These are phyloP conservation scores for Berkeleyomyces basicola DNA, from an alignment of 2,329 filamentous ascomycete genomes.

Conservation along the genomic window DNA sequence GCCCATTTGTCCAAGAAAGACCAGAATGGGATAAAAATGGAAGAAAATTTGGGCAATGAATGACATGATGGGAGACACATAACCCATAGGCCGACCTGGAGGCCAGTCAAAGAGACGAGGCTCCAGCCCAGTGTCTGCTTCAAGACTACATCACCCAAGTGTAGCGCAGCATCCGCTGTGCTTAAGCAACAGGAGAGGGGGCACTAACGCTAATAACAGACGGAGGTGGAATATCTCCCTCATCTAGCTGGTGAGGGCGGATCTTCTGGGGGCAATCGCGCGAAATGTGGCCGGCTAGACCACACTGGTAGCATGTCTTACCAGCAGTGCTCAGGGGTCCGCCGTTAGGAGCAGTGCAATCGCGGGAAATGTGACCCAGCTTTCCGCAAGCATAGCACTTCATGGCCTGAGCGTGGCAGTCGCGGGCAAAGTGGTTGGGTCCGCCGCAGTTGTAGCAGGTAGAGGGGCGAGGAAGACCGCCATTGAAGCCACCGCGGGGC, in stretches of 20 bases:
- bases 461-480: conserved; percentile 40
- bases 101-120: not conserved
- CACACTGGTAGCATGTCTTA: conserved; percentile 98
- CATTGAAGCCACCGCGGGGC: conserved; percentile 57
- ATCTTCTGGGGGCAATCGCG: conserved; percentile 76
- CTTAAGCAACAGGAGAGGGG: conserved; percentile 22
- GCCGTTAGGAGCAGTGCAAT: conserved; percentile 94
- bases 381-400: conserved; percentile 97
- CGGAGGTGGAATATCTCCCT: not conserved
- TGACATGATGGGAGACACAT: not conserved
- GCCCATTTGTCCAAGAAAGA: not conserved
- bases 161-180: not conserved
- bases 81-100: not conserved
- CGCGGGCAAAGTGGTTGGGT: conserved; percentile 94
- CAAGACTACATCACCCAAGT: not conserved
- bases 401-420: conserved; percentile 97
- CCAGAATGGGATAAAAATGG: not conserved
- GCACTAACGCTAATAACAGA: conserved; percentile 1
- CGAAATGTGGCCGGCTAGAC: conserved; percentile 89
- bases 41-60: not conserved
- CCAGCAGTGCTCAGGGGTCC: conserved; percentile 88
- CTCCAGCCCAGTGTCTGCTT: not conserved
- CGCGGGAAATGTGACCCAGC: conserved; percentile 78
- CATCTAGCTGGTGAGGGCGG: conserved; percentile 16
- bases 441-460: conserved; percentile 65